phyloP scores from a whole-genome alignment of 805 yeast genomes.

The Pichia californica region DNA sequence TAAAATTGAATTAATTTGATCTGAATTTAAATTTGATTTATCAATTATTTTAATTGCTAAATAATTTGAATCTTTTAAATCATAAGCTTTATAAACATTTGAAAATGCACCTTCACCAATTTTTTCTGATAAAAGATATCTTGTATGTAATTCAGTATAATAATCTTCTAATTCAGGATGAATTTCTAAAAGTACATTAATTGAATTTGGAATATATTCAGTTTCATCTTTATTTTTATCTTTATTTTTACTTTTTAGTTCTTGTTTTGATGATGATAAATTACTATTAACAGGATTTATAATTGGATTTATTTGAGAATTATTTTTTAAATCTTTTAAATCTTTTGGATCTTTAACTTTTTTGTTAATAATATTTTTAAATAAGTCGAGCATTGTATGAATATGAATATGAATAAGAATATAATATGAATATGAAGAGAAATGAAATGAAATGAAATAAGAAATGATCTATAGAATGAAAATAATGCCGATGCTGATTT shows the following conservation, averaged over 20 bases:
- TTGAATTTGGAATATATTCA: background rate
- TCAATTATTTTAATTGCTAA: conserved; percentile 76
- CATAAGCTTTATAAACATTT: conserved; percentile 67
- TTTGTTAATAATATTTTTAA: conserved; percentile 23
- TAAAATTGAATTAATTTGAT: conserved; percentile 50
- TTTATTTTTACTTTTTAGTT: no score
- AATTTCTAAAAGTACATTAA: conserved; percentile 5
- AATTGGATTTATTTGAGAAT: no score
- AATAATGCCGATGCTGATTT: background rate
- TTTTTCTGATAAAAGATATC: conserved; percentile 25
- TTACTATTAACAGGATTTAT: no score
- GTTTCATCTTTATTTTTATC: background rate
- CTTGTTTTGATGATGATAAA: no score
- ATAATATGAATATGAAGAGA: no score
- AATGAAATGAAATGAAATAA: background rate
- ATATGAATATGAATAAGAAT: no score
- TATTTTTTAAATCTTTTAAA: background rate
- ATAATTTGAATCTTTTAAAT: conserved; percentile 32
- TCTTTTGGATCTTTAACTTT: conserved; percentile 7
- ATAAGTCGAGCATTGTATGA: conserved; percentile 22
- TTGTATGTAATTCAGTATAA: conserved; percentile 23
- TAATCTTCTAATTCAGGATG: conserved; percentile 16
- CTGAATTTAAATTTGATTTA: conserved; percentile 46
- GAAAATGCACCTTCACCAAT: conserved; percentile 91
- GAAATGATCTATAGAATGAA: background rate